Evolutionary conservation across 345 rosid species (phyloP), one percentile per base, ranked within the genome.

Genomic region (Eucalyptus microcorys): DNA sequence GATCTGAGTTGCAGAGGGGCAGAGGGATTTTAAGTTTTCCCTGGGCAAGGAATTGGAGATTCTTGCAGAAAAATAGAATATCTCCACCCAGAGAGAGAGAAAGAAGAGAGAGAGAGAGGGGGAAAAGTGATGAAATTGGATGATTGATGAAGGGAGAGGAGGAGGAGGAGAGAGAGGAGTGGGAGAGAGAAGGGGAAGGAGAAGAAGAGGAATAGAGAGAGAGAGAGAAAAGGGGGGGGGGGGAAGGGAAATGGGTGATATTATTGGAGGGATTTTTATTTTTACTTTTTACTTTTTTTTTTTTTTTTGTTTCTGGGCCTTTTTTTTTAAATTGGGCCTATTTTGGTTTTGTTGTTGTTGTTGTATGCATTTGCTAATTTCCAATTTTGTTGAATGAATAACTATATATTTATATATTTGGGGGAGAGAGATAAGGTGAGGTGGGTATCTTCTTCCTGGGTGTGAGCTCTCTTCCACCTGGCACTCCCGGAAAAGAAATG

Each of bases 1-100:
- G 84, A 76, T 76, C 84, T 40, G 47, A 21, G 84, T 21, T 40
- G 45, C 42, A 50, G 64, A 64, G 13, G 64, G 87, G 6, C 40
- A 71, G 89, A 88, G 88, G 32, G 93, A 91, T 79, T 85, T 49
- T 45, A 88, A 89, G 91, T 71, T 90, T 90, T 90, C 88, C 90
- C 80, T 16, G 88, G 52, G 52, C 86, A 89, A 57, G 53, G 85
- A 91, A 88, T 86, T 68, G 79, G 84, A 40, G 84, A 40, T 76
- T 76, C 84, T 76, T 76, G 84, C 84, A 76, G 84, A 40, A 71
- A 32, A 40, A 52, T 52, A 76, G 84, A 76, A 76, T 6, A n/a
- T n/a, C 76, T n/a, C 76, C 37, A n/a, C 76, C 40, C 76, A 64
- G 26, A 8, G 49, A n/a, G 21, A 49, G 76, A 84, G 85, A 83